A percentile compares a stretch with the other conserved stretches of the same genome.
phyloP scores from a whole-genome alignment of 805 yeast species.

The Isabelozyma pseudorhagii region DNA sequence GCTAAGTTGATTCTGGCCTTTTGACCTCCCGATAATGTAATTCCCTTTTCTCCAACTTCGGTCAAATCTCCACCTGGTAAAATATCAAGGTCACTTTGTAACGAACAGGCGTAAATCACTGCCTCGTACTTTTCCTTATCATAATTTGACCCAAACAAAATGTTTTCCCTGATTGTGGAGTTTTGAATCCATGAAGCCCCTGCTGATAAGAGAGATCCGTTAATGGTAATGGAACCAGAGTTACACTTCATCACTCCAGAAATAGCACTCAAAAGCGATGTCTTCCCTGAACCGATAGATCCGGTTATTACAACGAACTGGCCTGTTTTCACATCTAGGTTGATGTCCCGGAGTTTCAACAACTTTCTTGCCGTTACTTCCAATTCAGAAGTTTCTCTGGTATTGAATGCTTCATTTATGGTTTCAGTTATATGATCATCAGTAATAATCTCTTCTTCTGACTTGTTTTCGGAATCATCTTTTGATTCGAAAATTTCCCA shows the following conservation, averaged over 20 bases:
- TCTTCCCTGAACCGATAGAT: slow-evolving; percentile 77
- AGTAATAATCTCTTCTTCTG: slow-evolving; percentile 21
- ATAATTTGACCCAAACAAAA: slow-evolving; percentile 59
- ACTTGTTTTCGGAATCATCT: slow-evolving; percentile 9
- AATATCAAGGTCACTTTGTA: slow-evolving; percentile 60
- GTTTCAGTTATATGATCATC: slow-evolving; percentile 1
- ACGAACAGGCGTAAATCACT: slow-evolving; percentile 63
- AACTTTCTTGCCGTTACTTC: slow-evolving; percentile 31
- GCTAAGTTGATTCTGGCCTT: slow-evolving; percentile 80
- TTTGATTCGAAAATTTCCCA: slow-evolving; percentile 51
- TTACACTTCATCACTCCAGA: slow-evolving; percentile 66
- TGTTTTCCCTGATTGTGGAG: slow-evolving; percentile 72
- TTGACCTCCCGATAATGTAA: slow-evolving; percentile 86
- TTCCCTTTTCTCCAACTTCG: slow-evolving; percentile 83
- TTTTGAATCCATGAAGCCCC: slow-evolving; percentile 55
- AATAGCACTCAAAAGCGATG: slow-evolving; percentile 67
- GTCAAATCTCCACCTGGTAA: slow-evolving; percentile 75
- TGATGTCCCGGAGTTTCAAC: slow-evolving; percentile 38
- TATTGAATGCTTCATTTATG: slow-evolving; percentile 13
- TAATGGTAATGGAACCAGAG: slow-evolving; percentile 48
- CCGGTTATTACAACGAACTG: slow-evolving; percentile 80
- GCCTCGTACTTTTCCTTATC: slow-evolving; percentile 49
- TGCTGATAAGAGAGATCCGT: slow-evolving; percentile 34
- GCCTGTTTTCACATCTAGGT: slow-evolving; percentile 53
- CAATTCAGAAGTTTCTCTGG: slow-evolving; percentile 66